Evolutionary conservation across 805 yeast genomes (phyloP).

Genomic region (Wickerhamomyces rabaulensis): DNA sequence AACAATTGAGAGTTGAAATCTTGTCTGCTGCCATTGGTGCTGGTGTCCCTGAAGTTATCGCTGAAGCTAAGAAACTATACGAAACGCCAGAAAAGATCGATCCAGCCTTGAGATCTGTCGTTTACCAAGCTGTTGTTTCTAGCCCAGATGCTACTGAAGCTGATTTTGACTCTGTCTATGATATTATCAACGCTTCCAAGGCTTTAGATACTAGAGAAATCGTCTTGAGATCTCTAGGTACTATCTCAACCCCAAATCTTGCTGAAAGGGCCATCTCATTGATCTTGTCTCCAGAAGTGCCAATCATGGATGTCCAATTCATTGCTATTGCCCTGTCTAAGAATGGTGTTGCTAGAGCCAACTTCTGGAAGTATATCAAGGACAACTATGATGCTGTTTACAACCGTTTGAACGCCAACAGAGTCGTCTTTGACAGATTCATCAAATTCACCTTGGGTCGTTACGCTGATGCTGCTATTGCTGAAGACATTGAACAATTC

Average conservation of each 20-base stretch:
- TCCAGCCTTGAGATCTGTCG: slow-evolving; percentile 66
- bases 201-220: slow-evolving; percentile 61
- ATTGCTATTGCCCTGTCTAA: slow-evolving; percentile 68
- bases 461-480: slow-evolving; percentile 49
- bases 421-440: slow-evolving; percentile 71
- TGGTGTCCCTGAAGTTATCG: slow-evolving; percentile 40
- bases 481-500: slow-evolving; percentile 43
- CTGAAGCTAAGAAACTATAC: slow-evolving; percentile 39
- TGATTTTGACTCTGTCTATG: slow-evolving; percentile 55
- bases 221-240: slow-evolving; percentile 65
- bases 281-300: slow-evolving; percentile 47
- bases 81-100: slow-evolving; percentile 57
- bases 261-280: slow-evolving; percentile 48
- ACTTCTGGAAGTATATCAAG: slow-evolving; percentile 67
- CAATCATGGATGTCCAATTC: slow-evolving; percentile 71
- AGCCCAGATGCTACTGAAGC: slow-evolving; percentile 56
- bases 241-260: slow-evolving; percentile 45
- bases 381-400: slow-evolving; percentile 64
- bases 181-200: slow-evolving; percentile 51
- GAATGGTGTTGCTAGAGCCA: slow-evolving; percentile 55
- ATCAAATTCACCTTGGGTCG: slow-evolving; percentile 57
- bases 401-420: slow-evolving; percentile 68
- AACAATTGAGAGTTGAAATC: slow-evolving; percentile 59
- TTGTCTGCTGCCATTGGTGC: slow-evolving; percentile 53
- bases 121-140: slow-evolving; percentile 57